phyloP scores from a whole-genome alignment of 352 stramenopile genomes.

The Phytophthora hybrid region DNA sequence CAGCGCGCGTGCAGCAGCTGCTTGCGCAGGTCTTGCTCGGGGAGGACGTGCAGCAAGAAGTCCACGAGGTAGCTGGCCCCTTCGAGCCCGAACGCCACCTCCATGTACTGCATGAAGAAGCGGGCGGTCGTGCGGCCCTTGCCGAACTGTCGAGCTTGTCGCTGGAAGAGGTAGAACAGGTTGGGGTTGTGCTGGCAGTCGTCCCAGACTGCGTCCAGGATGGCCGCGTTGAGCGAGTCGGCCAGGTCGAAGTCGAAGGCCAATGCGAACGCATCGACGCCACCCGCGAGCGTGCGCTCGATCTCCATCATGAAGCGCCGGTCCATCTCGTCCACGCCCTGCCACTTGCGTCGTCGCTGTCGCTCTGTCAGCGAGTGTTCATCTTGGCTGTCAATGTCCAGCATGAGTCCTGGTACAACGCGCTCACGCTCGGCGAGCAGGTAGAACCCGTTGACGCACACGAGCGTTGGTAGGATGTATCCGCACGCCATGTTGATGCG shows the following conservation, averaged over 20 bases:
- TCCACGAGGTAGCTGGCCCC: slow-evolving; percentile 82
- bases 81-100: slow-evolving; percentile 80
- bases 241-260: slow-evolving; percentile 69
- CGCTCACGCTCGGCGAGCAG: slow-evolving; percentile 50
- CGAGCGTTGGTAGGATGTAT: slow-evolving; percentile 79
- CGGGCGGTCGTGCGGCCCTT: slow-evolving; percentile 59
- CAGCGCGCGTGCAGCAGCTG: slow-evolving; percentile 71
- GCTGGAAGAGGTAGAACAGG: slow-evolving; percentile 85
- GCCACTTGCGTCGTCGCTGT: slow-evolving; percentile 62
- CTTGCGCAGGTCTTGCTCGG: slow-evolving; percentile 68
- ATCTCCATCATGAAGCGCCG: slow-evolving; percentile 71
- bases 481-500: slow-evolving; percentile 66
- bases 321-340: slow-evolving; percentile 81
- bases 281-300: slow-evolving; percentile 49
- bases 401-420: slow-evolving; percentile 9
- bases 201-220: slow-evolving; percentile 86
- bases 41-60: slow-evolving; percentile 84
- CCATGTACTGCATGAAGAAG: slow-evolving; percentile 84
- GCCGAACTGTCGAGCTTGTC: slow-evolving; percentile 80
- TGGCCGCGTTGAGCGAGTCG: slow-evolving; percentile 75
- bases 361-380: slow-evolving; percentile 19
- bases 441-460: slow-evolving; percentile 77
- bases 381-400: slow-evolving; percentile 20
- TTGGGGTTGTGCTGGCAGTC: slow-evolving; percentile 88
- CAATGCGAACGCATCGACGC: slow-evolving; percentile 24